phyloP scores from a whole-genome alignment of 441 rosid species.

The Rhodomyrtus psidioides region DNA sequence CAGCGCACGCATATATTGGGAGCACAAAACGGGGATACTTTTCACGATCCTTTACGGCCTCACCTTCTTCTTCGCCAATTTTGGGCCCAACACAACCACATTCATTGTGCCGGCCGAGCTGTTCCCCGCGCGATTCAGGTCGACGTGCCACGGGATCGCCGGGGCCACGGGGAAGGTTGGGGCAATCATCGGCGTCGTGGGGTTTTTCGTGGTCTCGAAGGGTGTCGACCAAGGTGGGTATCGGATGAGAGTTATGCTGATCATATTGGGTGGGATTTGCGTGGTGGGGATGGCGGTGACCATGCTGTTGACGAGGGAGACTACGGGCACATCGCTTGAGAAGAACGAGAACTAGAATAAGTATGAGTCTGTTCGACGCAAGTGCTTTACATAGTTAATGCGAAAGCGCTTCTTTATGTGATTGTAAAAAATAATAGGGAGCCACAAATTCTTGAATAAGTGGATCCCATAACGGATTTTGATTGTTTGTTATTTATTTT shows the following conservation, averaged over 20 bases:
- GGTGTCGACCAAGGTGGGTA: background rate
- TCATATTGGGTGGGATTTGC: background rate
- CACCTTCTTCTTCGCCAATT: constrained; percentile 68
- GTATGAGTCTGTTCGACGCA: background rate
- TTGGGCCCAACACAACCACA: constrained; percentile 77
- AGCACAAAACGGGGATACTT: background rate
- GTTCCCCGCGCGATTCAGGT: constrained; percentile 68
- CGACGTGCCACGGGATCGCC: constrained; percentile 73
- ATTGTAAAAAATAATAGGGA: too few species aligned
- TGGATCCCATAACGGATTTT: too few species aligned
- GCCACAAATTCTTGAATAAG: too few species aligned
- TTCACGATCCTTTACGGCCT: constrained; percentile 42
- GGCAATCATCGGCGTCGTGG: constrained; percentile 50
- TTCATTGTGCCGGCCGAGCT: constrained; percentile 76
- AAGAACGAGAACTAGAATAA: background rate
- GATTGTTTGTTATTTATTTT: too few species aligned
- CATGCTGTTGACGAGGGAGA: background rate
- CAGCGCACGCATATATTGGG: constrained; percentile 27
- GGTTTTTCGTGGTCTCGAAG: constrained; percentile 36
- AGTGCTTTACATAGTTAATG: too few species aligned
- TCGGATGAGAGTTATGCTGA: background rate
- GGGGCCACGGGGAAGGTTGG: constrained; percentile 71
- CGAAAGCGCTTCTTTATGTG: too few species aligned
- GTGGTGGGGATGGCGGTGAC: background rate
- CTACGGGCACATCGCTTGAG: background rate